Conservation (phyloP, 768 basidiomycete genomes). For the Boletus tomentosulus region DNA sequence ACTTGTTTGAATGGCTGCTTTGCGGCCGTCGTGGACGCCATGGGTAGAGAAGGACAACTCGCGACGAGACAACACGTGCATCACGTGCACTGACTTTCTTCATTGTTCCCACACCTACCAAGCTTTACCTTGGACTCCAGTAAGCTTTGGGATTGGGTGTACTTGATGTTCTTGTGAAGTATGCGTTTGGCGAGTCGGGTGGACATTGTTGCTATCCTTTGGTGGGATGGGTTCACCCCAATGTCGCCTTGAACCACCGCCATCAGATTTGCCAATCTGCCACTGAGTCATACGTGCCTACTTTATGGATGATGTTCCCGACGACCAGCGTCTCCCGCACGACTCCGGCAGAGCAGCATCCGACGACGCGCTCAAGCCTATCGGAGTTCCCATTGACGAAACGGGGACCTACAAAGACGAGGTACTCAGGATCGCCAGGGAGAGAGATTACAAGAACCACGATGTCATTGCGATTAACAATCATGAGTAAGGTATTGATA, state of each 20-base stretch:
- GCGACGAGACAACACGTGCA: conserved; percentile 14
- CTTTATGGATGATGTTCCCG: conserved; percentile 66
- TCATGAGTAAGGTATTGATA: conserved; percentile 52
- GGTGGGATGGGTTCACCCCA: too few relatives aligned
- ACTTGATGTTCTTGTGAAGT: too few relatives aligned
- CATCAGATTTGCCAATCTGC: too few relatives aligned
- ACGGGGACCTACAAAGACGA: conserved; percentile 42
- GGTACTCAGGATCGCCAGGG: conserved; percentile 58
- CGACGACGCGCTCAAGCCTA: conserved; percentile 42
- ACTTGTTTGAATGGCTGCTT: conserved; percentile 10
- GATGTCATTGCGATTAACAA: conserved; percentile 75
- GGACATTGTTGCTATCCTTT: too few relatives aligned
- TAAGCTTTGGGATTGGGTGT: too few relatives aligned
- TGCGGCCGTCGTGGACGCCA: conserved; percentile 6
- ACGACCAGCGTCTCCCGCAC: conserved; percentile 81
- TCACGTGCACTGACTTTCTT: conserved; percentile 24
- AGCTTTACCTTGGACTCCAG: too few relatives aligned
- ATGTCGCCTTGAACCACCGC: too few relatives aligned
- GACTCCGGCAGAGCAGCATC: conserved; percentile 55
- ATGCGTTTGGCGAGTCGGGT: too few relatives aligned
- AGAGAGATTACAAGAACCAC: conserved; percentile 77
- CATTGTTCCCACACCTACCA: too few relatives aligned
- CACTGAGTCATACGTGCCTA: conserved; percentile 77
- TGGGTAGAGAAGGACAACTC: neutral
- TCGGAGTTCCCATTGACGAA: conserved; percentile 68